These are phyloP conservation scores for Magnusiomyces tetraspermus DNA, from an alignment of 1,139 yeast species.

Conservation along the genomic window DNA sequence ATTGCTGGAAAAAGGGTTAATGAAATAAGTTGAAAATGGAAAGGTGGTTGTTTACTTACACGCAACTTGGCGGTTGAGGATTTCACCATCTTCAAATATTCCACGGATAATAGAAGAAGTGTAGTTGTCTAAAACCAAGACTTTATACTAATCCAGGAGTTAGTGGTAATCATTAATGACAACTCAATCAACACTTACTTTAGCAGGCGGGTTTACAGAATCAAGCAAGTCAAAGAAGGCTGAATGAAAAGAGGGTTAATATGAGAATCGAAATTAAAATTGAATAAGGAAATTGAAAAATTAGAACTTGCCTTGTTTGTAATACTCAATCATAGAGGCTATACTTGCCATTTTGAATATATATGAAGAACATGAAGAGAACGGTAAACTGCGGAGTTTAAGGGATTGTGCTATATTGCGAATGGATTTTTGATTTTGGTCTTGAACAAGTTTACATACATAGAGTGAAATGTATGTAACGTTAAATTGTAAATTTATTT, in stretches of 20 bases:
- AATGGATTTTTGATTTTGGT: no score
- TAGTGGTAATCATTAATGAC: neutral
- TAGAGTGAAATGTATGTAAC: no score
- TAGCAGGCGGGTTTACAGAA: constrained; percentile 27
- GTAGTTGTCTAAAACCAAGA: constrained; percentile 34
- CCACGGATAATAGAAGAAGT: constrained; percentile 31
- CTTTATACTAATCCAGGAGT: constrained; percentile 29
- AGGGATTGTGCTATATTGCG: no score
- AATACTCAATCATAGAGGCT: constrained; percentile 9
- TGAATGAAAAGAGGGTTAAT: no score
- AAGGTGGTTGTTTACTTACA: constrained; percentile 16
- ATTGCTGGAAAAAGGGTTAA: constrained; percentile 32
- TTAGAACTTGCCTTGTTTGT: constrained; percentile 6
- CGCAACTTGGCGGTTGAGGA: constrained; percentile 34
- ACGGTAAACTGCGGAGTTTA: no score
- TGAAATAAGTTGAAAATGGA: neutral
- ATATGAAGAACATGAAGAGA: no score
- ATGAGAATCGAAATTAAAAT: neutral
- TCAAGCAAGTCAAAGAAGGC: constrained; percentile 27
- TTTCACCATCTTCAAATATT: constrained; percentile 33
- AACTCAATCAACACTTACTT: constrained; percentile 13
- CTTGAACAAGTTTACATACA: no score
- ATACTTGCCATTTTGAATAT: constrained; percentile 2
- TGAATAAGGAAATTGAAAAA: neutral
- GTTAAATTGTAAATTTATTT: no score